These are phyloP conservation scores for Boehmeria nivea DNA, from an alignment of 306 rosid genomes.

Conservation along the genomic window DNA sequence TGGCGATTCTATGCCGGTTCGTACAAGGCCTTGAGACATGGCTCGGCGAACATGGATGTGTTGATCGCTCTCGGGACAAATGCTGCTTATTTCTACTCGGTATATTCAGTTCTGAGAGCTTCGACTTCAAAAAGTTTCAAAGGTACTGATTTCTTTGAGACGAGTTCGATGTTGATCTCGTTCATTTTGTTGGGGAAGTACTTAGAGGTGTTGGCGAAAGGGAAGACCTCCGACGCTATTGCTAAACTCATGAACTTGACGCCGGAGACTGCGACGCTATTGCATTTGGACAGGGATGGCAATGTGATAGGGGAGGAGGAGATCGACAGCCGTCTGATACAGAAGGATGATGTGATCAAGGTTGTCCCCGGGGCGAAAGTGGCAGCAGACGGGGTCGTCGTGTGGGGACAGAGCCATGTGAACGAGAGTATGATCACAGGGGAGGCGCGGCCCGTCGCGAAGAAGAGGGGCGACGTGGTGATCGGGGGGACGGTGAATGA, in stretches of 20 bases:
- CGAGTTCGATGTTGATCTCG: slow-evolving; percentile 63
- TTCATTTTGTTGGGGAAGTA: slow-evolving; percentile 66
- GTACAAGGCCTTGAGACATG: slow-evolving; percentile 46
- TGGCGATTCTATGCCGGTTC: slow-evolving; percentile 56
- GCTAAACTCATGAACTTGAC: slow-evolving; percentile 67
- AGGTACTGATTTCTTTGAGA: slow-evolving; percentile 68
- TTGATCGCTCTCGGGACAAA: slow-evolving; percentile 65
- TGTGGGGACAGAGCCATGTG: slow-evolving; percentile 61
- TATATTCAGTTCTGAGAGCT: slow-evolving; percentile 51
- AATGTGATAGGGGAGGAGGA: slow-evolving; percentile 39
- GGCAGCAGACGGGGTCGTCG: slow-evolving; percentile 53
- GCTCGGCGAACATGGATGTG: slow-evolving; percentile 69
- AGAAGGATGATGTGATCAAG: slow-evolving; percentile 53
- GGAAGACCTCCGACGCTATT: slow-evolving; percentile 62
- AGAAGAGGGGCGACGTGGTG: slow-evolving; percentile 50
- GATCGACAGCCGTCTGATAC: slow-evolving; percentile 53
- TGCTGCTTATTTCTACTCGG: slow-evolving; percentile 64
- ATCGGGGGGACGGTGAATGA: slow-evolving; percentile 68
- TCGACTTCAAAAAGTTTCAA: slow-evolving; percentile 38
- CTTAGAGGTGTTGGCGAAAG: slow-evolving; percentile 66
- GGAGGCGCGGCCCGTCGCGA: slow-evolving; percentile 55
- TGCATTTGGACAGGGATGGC: slow-evolving; percentile 38
- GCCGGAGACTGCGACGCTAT: slow-evolving; percentile 50
- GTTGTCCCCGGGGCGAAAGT: slow-evolving; percentile 57
- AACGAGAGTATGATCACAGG: slow-evolving; percentile 80